Evolutionary conservation across 768 basidiomycete species (phyloP), one percentile per base, ranked within the genome.

Genomic region (Suillus bovinus): DNA sequence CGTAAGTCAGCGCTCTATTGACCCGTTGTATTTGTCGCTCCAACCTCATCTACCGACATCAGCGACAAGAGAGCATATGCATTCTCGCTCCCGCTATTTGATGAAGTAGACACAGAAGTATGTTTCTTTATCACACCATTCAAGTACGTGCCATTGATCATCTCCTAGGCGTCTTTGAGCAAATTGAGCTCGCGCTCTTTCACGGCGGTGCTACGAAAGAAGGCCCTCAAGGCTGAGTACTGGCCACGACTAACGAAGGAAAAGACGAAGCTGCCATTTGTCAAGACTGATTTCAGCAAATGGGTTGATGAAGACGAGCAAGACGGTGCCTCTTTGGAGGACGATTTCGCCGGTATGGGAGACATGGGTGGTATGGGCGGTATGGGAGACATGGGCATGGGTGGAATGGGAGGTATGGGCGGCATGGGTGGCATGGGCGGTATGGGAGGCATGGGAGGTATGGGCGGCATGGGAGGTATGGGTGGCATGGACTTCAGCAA

Each of bases 221-320:
- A 94, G 75, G 86, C 87, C 61, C 69, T 73, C 34, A 77, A 88
- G 71, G 72, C 78, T 16, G 96, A 94, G 68, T 99, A 84, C 77
- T 99, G 96, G 96, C 92, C 93, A 29, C 85, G 96, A 62, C 80
- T 99, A 58, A 94, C 92, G 53, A 94, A 96, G 76, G 91, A 91
- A 63, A 96, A 94, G 76, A 71, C 84, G 63, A 92, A 84, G 77
- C 86, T 82, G 57, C 80, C 87, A 61, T 96, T 86, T 78, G 79
- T 98, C 76, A 98, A 97, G 84, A 97, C 94, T 50, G 93, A 98
- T 76, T 98, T 98, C 74, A 81, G 81, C 67, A 96, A 92, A 79
- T 98, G 95, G 95, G 90, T 91, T 46, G 96, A 98, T 71, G 96
- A 98, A 79, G 96, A 98, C 72, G 96, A 99, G 74, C 96, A 98